phyloP scores from a whole-genome alignment of 1,139 yeast species.

The Hyphopichia burtonii region DNA sequence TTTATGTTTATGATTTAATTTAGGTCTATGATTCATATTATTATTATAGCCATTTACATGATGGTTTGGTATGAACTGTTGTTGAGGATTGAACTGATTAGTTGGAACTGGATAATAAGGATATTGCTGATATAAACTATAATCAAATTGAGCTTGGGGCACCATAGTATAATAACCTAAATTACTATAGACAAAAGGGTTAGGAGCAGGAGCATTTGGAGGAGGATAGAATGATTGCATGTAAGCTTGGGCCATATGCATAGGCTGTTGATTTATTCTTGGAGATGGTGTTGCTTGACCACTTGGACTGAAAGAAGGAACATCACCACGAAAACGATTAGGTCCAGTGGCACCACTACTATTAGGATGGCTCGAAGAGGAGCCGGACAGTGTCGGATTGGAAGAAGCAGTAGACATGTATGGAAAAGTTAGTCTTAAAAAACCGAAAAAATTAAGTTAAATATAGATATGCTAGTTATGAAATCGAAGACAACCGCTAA shows the following conservation, averaged over 20 bases:
- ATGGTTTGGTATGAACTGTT: conserved; percentile 1
- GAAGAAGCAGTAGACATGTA: conserved; percentile 7
- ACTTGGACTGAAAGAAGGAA: conserved; percentile 41
- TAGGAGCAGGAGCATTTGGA: conserved; percentile 5
- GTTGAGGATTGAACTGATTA: conserved; percentile 1
- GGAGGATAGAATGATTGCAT: conserved; percentile 9
- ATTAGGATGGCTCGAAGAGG: conserved; percentile 14
- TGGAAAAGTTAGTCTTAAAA: not conserved
- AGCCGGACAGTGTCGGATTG: conserved; percentile 4
- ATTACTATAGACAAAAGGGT: conserved; percentile 4
- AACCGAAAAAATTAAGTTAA: no score
- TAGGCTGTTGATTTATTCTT: conserved; percentile 4
- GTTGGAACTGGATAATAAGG: conserved; percentile 2
- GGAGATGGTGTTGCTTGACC: conserved; percentile 11
- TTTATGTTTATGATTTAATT: conserved; percentile 2
- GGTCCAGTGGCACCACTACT: conserved; percentile 25
- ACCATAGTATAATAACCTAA: conserved; percentile 10
- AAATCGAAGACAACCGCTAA: no score
- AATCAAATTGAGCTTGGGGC: conserved; percentile 10
- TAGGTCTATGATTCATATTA: conserved; percentile 1
- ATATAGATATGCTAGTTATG: no score
- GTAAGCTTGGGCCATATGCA: conserved; percentile 3
- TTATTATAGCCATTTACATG: conserved; percentile 1
- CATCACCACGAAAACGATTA: conserved; percentile 43
- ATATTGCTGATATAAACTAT: conserved; percentile 3